phyloP scores from a whole-genome alignment of 1,139 yeast genomes.

The Hyphopichia wangnamkhiaoensis region DNA sequence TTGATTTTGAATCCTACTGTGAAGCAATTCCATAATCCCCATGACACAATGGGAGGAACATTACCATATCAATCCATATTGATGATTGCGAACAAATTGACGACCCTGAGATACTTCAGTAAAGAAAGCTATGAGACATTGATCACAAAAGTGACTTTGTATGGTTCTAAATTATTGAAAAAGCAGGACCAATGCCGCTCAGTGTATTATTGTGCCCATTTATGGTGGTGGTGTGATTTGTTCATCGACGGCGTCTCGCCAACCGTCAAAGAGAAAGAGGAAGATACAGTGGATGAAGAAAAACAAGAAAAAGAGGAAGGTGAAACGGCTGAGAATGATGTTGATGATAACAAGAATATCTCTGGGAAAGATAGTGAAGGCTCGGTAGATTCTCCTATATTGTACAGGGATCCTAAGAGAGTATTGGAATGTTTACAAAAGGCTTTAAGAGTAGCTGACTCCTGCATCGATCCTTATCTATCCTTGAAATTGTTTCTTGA shows the following conservation, averaged over 20 bases:
- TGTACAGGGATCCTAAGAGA: constrained; percentile 42
- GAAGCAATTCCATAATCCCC: constrained; percentile 28
- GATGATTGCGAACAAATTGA: constrained; percentile 62
- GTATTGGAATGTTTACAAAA: constrained; percentile 55
- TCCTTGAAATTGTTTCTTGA: constrained; percentile 85
- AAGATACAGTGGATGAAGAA: constrained; percentile 43
- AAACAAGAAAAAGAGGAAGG: constrained; percentile 2
- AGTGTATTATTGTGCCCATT: constrained; percentile 82
- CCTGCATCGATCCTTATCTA: constrained; percentile 82
- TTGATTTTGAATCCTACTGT: constrained; percentile 26
- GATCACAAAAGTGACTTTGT: constrained; percentile 81
- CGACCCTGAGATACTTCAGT: constrained; percentile 56
- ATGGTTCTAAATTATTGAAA: constrained; percentile 84
- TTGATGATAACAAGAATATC: constrained; percentile 6
- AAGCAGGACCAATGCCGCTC: constrained; percentile 95
- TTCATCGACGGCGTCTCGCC: constrained; percentile 29
- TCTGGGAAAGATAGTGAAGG: constrained; percentile 7
- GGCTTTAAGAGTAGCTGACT: constrained; percentile 86
- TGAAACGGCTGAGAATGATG: constrained; percentile 5
- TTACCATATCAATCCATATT: constrained; percentile 40
- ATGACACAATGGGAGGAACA: constrained; percentile 41
- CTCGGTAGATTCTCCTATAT: constrained; percentile 12
- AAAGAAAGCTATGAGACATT: constrained; percentile 74
- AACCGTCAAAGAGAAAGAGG: constrained; percentile 15
- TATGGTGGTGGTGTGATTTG: constrained; percentile 87